A percentile compares a stretch with the other conserved stretches of the same genome.
Conservation (phyloP, 148 eudicot genomes). For the Agrostemma githago region DNA sequence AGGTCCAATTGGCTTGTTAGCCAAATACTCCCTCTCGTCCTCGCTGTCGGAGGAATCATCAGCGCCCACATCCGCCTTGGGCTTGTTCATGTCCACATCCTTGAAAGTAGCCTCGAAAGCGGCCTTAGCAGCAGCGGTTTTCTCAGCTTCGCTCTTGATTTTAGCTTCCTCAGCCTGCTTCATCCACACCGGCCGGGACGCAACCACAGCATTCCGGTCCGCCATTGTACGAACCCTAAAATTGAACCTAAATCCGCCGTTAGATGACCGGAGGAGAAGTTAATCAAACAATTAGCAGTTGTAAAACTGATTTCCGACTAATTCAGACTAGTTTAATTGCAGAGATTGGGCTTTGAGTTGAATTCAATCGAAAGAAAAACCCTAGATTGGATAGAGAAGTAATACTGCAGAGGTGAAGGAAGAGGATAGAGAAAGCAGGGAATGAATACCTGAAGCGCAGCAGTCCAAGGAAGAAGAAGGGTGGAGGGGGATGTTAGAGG, state of each 20-base stretch:
- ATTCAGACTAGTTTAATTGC: background rate
- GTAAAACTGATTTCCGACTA: background rate
- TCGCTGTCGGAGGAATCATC: constrained; percentile 60
- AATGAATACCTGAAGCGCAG: background rate
- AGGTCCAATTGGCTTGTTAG: constrained; percentile 70
- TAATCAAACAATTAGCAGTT: background rate
- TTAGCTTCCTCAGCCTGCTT: constrained; percentile 95
- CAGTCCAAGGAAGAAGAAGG: background rate
- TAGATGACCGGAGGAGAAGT: background rate
- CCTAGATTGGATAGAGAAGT: background rate
- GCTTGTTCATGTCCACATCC: constrained; percentile 49
- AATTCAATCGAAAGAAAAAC: background rate
- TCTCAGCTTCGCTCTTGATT: constrained; percentile 90
- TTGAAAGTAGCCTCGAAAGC: constrained; percentile 96
- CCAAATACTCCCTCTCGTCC: constrained; percentile 47
- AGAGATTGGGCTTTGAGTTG: background rate
- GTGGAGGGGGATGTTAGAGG: background rate
- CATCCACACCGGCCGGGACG: constrained; percentile 78
- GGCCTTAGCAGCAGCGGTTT: constrained; percentile 86
- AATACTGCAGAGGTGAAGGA: background rate
- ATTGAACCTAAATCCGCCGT: background rate
- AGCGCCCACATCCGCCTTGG: constrained; percentile 21
- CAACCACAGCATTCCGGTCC: constrained; percentile 50
- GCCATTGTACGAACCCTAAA: constrained; percentile 44
- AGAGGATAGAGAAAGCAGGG: background rate